Conservation (phyloP, 2,329 filamentous ascomycete species). For the Colletotrichum magnum region DNA sequence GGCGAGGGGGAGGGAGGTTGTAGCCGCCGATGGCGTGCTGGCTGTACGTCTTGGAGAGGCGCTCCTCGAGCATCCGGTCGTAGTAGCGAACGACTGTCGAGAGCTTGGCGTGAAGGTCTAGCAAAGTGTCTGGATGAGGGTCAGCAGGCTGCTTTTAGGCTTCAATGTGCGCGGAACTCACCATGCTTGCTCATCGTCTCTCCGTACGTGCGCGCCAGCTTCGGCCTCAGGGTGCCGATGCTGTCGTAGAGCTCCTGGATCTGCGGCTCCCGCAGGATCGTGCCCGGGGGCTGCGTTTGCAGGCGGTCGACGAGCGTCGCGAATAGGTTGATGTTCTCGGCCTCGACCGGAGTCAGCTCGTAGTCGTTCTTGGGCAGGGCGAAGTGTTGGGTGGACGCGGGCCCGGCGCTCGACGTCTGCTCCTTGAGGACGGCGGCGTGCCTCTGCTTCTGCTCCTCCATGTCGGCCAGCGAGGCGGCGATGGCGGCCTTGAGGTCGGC, state of each 20-base stretch:
- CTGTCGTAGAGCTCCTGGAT: conserved; percentile 99
- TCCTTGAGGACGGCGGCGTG: conserved; percentile 88
- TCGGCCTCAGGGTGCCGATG: conserved; percentile 92
- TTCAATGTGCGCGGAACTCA: conserved; percentile 56
- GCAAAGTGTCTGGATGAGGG: conserved; percentile 78
- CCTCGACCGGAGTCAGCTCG: conserved; percentile 92
- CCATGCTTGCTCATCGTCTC: conserved; percentile 99
- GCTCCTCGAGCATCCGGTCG: conserved; percentile 96
- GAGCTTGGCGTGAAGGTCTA: conserved; percentile 94
- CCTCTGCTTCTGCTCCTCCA: conserved; percentile 97
- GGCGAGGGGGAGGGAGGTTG: conserved; percentile 66
- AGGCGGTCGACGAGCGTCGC: conserved; percentile 93
- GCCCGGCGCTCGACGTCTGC: conserved; percentile 72
- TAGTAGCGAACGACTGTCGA: conserved; percentile 98
- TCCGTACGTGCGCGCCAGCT: conserved; percentile 94
- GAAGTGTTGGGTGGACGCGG: conserved; percentile 65
- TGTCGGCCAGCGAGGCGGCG: conserved; percentile 92
- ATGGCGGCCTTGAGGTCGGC: conserved; percentile 95
- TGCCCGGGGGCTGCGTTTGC: conserved; percentile 94
- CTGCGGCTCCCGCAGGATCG: conserved; percentile 95
- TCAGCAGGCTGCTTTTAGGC: conserved; percentile 49
- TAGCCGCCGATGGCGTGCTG: conserved; percentile 82
- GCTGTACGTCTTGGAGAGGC: conserved; percentile 91
- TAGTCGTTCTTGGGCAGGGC: conserved; percentile 89
- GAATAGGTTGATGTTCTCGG: conserved; percentile 98